Conservation (phyloP, 2,329 filamentous ascomycete species). For the Escovopsis sp. region DNA sequence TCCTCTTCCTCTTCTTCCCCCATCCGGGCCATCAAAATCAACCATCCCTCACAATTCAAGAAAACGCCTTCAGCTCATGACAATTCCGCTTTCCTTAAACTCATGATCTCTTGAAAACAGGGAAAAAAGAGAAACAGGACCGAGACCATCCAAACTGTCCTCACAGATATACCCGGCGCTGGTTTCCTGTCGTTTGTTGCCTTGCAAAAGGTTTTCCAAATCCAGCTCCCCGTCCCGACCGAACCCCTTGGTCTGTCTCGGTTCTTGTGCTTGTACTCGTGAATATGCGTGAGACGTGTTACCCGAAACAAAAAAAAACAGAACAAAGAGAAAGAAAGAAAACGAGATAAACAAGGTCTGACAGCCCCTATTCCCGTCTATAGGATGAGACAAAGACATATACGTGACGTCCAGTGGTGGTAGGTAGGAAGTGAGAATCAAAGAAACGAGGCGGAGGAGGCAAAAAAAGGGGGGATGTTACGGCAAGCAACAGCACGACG, state of each 20-base stretch:
- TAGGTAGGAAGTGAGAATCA: neutral
- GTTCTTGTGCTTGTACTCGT: neutral
- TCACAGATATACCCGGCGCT: neutral
- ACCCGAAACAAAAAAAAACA: neutral
- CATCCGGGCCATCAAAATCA: neutral
- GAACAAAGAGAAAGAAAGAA: neutral
- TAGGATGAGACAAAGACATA: neutral
- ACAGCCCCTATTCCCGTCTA: neutral
- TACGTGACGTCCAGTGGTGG: neutral
- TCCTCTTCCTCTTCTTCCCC: neutral
- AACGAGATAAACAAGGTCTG: neutral
- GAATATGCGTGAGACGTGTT: neutral
- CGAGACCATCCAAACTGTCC: neutral
- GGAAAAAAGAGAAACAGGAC: neutral
- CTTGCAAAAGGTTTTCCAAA: neutral
- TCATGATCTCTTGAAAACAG: neutral
- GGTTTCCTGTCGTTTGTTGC: neutral
- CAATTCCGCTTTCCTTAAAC: neutral
- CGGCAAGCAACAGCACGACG: slow-evolving; percentile 3
- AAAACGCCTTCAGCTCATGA: slow-evolving; percentile 3
- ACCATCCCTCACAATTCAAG: neutral
- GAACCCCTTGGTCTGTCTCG: slow-evolving; percentile 1
- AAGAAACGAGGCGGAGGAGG: neutral
- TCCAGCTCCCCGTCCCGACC: neutral
- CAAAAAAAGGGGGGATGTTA: slow-evolving; percentile 1